phyloP scores from a whole-genome alignment of 1,284 basidiomycete genomes.

The Sporisorium exsertum region DNA sequence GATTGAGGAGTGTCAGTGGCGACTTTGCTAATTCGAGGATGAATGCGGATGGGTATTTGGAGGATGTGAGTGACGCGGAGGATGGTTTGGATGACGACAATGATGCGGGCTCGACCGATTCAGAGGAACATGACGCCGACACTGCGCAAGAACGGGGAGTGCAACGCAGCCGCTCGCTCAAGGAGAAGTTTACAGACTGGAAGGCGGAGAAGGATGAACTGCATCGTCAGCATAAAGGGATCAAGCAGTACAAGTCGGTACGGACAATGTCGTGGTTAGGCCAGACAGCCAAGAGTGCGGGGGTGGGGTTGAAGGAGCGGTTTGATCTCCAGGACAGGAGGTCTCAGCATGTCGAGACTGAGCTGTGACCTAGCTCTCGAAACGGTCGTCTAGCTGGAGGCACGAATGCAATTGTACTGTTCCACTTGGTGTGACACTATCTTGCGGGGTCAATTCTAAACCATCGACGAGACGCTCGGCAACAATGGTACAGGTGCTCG shows the following conservation, averaged over 20 bases:
- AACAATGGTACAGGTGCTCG: neutral
- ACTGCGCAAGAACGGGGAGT: slow-evolving; percentile 17
- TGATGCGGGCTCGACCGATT: slow-evolving; percentile 2
- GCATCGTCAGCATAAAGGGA: slow-evolving; percentile 47
- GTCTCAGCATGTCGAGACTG: slow-evolving; percentile 39
- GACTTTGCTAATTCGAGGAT: slow-evolving; percentile 38
- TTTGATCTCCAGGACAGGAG: slow-evolving; percentile 45
- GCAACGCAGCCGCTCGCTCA: slow-evolving; percentile 16
- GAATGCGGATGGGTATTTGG: slow-evolving; percentile 24
- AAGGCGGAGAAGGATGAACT: slow-evolving; percentile 47
- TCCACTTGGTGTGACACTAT: too few species aligned
- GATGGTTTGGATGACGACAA: neutral
- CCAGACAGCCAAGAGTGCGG: slow-evolving; percentile 18
- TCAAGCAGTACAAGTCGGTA: slow-evolving; percentile 51
- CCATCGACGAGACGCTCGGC: neutral
- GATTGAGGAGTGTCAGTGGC: slow-evolving; percentile 36
- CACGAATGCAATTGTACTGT: too few species aligned
- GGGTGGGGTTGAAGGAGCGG: slow-evolving; percentile 10
- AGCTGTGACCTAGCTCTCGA: slow-evolving; percentile 16
- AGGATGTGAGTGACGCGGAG: slow-evolving; percentile 8
- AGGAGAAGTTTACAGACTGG: slow-evolving; percentile 48
- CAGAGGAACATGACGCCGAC: neutral
- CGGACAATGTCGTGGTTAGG: slow-evolving; percentile 49
- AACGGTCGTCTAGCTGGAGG: too few species aligned
- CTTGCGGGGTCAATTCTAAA: neutral